phyloP scores from a whole-genome alignment of 352 stramenopile genomes.

The Pythium graminicola region DNA sequence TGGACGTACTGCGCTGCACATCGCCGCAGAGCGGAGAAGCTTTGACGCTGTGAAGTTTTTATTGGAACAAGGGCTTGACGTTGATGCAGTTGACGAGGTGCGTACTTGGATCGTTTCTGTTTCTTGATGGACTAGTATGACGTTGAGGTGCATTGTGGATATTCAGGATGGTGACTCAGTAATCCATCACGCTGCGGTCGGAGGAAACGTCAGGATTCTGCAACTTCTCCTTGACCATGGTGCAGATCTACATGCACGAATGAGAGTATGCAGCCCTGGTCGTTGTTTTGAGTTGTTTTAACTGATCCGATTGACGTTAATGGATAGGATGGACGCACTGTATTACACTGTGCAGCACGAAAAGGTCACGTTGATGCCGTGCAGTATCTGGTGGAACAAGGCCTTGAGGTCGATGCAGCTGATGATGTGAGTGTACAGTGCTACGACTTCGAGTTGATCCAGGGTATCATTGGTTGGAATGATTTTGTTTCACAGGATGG shows the following conservation, averaged over 20 bases:
- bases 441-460: not conserved
- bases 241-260: not conserved
- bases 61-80: not conserved
- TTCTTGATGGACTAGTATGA: not conserved
- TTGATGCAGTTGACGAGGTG: not conserved
- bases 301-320: not conserved
- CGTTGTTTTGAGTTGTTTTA: not conserved
- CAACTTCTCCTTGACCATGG: not conserved
- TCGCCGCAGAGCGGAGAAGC: not conserved
- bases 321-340: not conserved
- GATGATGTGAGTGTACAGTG: not conserved
- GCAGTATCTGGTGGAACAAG: not conserved
- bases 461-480: not conserved
- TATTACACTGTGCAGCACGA: not conserved
- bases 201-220: not conserved
- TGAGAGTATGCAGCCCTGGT: not conserved
- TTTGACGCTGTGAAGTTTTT: slow-evolving; percentile 1
- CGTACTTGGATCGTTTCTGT: not conserved
- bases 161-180: not conserved
- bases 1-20: not conserved
- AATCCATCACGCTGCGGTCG: not conserved
- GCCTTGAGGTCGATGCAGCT: not conserved
- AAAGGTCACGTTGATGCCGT: not conserved
- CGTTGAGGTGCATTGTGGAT: not conserved
- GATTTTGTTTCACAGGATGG: not conserved